Conservation (phyloP, 164 flowering plant genomes). For the Nelumbo lutea region DNA sequence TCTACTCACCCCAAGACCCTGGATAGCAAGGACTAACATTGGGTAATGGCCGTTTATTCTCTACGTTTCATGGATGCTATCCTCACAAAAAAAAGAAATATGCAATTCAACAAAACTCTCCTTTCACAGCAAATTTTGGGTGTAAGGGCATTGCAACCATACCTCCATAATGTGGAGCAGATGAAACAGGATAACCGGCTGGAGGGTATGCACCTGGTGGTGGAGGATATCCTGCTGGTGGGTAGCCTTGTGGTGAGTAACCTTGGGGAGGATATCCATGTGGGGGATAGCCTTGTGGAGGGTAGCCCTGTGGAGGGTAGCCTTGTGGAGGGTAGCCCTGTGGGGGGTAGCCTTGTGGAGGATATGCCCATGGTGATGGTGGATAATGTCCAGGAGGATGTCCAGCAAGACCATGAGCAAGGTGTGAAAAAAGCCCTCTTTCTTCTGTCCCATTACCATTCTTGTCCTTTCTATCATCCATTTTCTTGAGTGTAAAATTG, state of each 20-base stretch:
- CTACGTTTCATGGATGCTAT: no score
- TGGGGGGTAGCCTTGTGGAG: no score
- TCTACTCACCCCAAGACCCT: no score
- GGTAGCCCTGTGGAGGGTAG: no score
- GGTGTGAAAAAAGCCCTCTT: conserved; percentile 42
- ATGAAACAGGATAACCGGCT: conserved; percentile 34
- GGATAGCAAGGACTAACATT: no score
- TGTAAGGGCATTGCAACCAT: not conserved
- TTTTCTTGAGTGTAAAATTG: conserved; percentile 8
- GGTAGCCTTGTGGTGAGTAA: conserved; percentile 24
- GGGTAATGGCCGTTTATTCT: no score
- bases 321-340: no score
- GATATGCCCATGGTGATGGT: conserved; percentile 28
- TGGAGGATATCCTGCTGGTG: conserved; percentile 23
- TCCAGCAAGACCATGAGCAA: conserved; percentile 31
- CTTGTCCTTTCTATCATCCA: conserved; percentile 58
- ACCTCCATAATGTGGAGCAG: conserved; percentile 32
- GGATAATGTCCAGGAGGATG: conserved; percentile 25
- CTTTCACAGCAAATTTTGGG: conserved; percentile 4
- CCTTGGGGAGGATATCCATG: conserved; percentile 34
- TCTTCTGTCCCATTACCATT: conserved; percentile 26
- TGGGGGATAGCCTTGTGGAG: conserved; percentile 36
- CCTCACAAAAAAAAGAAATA: no score
- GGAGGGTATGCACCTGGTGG: conserved; percentile 34
- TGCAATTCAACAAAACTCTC: not conserved